These are phyloP conservation scores for Effrenium voratum DNA, from an alignment of 73 alveolate species.

Conservation along the genomic window DNA sequence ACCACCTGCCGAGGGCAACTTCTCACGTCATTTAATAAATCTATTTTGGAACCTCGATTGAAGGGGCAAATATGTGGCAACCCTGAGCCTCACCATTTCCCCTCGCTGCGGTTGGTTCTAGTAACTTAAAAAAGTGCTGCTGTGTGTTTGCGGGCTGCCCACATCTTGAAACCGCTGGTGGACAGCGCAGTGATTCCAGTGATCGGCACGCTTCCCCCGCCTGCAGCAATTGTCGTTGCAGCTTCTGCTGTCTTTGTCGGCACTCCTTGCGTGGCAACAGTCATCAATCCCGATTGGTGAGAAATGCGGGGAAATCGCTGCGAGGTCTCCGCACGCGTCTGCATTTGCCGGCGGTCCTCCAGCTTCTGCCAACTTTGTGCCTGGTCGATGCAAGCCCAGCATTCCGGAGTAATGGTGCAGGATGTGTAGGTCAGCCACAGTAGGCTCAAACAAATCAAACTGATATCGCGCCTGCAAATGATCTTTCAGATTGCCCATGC, in stretches of 20 bases:
- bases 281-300: too few relatives aligned
- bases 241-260: slow-evolving; percentile 78
- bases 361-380: slow-evolving; percentile 77
- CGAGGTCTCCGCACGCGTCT: too few relatives aligned
- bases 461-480: slow-evolving; percentile 29
- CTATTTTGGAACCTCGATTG: too few relatives aligned
- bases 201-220: not conserved
- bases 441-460: not conserved
- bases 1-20: slow-evolving; percentile 31
- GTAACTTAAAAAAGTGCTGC: too few relatives aligned
- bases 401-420: not conserved
- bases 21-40: too few relatives aligned
- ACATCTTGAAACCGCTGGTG: not conserved
- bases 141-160: not conserved
- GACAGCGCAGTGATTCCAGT: too few relatives aligned
- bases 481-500: slow-evolving; percentile 69
- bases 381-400: not conserved
- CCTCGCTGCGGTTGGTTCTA: too few relatives aligned
- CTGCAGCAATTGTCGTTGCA: slow-evolving; percentile 74
- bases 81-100: too few relatives aligned
- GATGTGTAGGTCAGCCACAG: not conserved
- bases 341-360: too few relatives aligned
- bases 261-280: slow-evolving; percentile 45
- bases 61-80: too few relatives aligned
- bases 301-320: too few relatives aligned